Base-by-base conservation (phyloP, 352 stramenopile species). In the Saprolegnia parasitica region DNA sequence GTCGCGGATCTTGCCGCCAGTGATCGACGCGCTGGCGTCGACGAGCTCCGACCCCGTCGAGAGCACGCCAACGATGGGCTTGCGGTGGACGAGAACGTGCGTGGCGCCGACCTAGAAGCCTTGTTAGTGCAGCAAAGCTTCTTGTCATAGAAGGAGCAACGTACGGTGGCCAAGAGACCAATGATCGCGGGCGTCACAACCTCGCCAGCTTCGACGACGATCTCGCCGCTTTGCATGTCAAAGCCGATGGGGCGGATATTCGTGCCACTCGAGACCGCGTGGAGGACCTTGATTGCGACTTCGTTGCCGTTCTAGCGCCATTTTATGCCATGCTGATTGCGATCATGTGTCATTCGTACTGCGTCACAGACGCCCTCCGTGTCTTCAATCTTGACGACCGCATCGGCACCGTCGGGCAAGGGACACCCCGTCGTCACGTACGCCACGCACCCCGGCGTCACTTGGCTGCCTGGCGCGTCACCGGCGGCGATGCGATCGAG, bases 401-500 rank as follows among this genome's bases (percentile, higher is more conserved):
- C 93, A 75, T 98, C 88, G 15, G 89, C 95, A 18, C 80, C 82
- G 1, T 93, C 76, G 0, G 95, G 95, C 50, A 99, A 80, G 0
- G 91, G 80, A 1, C 90, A 95, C 11, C 96, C 96, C 23, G 96
- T 99, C n/a, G 95, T 98, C 55, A 99, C 93, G 78, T 98, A 99
- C 39, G 78, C 70, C 35, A 93, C 86, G 67, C 89, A 72, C 4
- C 78, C 81, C 8, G 78, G 3, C 15, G 65, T 57, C 21, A 95
- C 77, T 4, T 72, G 40, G 47, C 64, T 79, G 4, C 63, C 52
- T 0, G 84, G 85, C 21, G 78, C 62, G n/a, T 83, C 72, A 5
- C 87, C 88, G 8, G 88, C 88, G 0, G 81, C 78, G 52, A 96
- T 90, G 11, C 85, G 78, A 20, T 88, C 77, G 3, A 84, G 57